Evolutionary conservation across 306 rosid species (phyloP), one percentile per base, ranked within the genome.

Genomic region (Pyrus communis): DNA sequence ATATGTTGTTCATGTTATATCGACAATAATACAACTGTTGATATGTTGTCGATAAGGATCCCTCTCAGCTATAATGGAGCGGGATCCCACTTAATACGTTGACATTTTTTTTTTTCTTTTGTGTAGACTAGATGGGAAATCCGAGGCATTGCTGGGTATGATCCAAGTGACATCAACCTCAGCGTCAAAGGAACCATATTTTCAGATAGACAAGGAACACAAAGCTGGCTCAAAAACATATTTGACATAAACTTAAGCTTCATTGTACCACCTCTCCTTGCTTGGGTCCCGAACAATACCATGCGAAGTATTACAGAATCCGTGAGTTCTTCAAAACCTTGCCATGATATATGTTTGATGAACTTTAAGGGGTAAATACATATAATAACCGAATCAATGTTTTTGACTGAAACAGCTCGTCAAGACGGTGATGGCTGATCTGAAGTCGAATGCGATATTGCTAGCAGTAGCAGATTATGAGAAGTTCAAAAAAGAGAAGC

Each of bases 401-500:
- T 23, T 46, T n/a, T 42, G 4, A 30, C 1, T 73, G 66, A n/a
- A 77, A 15, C 84, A 89, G 91, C 75, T 79, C 6, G 51, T 86
- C 75, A 73, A 77, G 76, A 72, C 70, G 22, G 23, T 69, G 71
- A 57, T 78, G 80, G 77, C 74, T 35, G 81, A 78, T 67, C 46
- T 77, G 83, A 80, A 77, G 52, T 19, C 74, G 5, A 82, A 61
- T 40, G 79, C 71, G 35, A 80, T 73, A 64, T 76, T 85, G 74
- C 67, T 87, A 60, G 82, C 69, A 35, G 88, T 87, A 60, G 78
- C 69, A 35, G 89, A 85, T 81, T 89, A 89, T 76, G 66, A 55
- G 67, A 77, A 76, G 59, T 89, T 85, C 85, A 87, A 81, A 75
- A 82, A 54, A 43, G 76, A 67, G 77, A 80, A 83, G 63, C 25